A percentile compares a stretch with the other conserved stretches of the same genome.
Evolutionary conservation across 208 protist genomes (phyloP).

Genomic region (Leishmania amazonensis): DNA sequence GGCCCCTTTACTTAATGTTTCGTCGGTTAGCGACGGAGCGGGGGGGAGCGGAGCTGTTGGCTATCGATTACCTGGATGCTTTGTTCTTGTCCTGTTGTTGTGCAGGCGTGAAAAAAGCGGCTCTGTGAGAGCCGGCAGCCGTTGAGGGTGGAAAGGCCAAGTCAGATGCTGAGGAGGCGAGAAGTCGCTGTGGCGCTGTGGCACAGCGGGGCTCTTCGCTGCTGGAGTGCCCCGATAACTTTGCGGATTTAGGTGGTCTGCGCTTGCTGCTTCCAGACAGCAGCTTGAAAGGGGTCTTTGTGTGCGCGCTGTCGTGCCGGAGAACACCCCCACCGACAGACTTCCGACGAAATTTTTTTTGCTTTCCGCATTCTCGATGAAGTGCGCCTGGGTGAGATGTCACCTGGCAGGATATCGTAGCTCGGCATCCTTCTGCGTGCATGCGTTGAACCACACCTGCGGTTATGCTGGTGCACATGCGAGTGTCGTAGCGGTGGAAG

Average conservation of each 20-base stretch:
- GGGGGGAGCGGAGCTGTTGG: background rate
- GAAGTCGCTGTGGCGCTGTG: background rate
- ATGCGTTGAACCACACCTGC: background rate
- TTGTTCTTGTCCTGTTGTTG: background rate
- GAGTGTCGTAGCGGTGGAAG: background rate
- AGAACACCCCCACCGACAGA: conserved; percentile 47
- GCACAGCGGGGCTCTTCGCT: background rate
- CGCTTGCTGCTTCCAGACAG: conserved; percentile 60
- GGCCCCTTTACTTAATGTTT: no score
- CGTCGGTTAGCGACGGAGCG: no score
- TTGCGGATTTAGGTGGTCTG: background rate
- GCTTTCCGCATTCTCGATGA: conserved; percentile 53
- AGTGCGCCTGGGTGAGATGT: conserved; percentile 52
- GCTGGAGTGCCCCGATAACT: background rate
- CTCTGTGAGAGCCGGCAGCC: no score
- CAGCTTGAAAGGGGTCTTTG: conserved; percentile 48
- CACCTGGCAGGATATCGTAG: background rate
- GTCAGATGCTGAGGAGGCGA: background rate
- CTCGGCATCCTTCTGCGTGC: conserved; percentile 13
- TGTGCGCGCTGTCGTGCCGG: conserved; percentile 40
- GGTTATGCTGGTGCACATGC: background rate
- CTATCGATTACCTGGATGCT: background rate
- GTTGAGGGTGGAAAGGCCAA: no score
- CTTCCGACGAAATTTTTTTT: conserved; percentile 37
- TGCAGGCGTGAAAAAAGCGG: background rate